Evolutionary conservation across 176 grass and related monocot species (phyloP).

Genomic region (Bromus sterilis): DNA sequence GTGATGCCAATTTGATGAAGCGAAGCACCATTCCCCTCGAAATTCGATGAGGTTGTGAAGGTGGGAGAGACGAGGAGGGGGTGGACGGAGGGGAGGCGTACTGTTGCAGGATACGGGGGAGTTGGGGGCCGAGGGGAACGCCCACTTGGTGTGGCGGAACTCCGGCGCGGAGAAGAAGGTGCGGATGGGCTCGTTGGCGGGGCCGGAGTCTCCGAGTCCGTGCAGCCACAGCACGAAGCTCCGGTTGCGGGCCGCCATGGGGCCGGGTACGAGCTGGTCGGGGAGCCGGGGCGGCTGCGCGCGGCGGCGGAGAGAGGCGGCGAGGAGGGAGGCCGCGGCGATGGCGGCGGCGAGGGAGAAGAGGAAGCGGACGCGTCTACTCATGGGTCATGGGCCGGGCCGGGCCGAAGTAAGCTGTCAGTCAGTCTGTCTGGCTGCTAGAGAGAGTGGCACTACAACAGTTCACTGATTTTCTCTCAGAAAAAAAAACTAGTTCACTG

Average conservation of each 20-base stretch:
- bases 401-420: not conserved
- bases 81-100: not conserved
- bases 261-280: not conserved
- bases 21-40: not conserved
- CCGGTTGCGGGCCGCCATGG: constrained; percentile 33
- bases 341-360: constrained; percentile 39
- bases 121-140: constrained; percentile 63
- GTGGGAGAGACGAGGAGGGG: not conserved
- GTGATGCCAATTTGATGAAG: not conserved
- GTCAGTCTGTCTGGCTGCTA: too few relatives aligned
- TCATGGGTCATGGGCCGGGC: constrained; percentile 33
- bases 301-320: constrained; percentile 24
- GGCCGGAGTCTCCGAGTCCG: constrained; percentile 86
- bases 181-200: constrained; percentile 84
- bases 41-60: not conserved
- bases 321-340: constrained; percentile 41
- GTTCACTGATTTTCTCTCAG: too few relatives aligned
- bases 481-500: too few relatives aligned
- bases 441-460: not conserved
- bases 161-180: constrained; percentile 64
- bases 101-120: constrained; percentile 77
- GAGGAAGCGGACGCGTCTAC: constrained; percentile 25
- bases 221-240: constrained; percentile 92
- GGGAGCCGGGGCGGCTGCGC: not conserved
- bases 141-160: constrained; percentile 74